phyloP scores from a whole-genome alignment of 2,329 filamentous ascomycete genomes.

The Phaeophleospora eucalypticola region DNA sequence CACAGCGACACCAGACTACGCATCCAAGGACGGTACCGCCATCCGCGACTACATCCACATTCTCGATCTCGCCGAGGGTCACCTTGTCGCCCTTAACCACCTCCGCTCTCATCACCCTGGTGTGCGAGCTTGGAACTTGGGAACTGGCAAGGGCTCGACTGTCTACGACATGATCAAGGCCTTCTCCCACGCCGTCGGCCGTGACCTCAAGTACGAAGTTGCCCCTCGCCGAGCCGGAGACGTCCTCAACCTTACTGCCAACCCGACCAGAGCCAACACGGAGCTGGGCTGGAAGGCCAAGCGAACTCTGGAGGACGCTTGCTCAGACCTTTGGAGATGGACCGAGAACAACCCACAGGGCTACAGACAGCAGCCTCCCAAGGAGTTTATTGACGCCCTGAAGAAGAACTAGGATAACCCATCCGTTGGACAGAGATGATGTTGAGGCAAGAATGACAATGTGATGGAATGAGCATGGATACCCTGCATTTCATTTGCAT shows the following conservation, averaged over 20 bases:
- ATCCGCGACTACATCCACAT: constrained; percentile 99
- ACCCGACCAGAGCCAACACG: constrained; percentile 78
- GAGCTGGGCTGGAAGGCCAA: constrained; percentile 93
- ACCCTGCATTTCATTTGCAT: not conserved
- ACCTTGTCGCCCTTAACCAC: constrained; percentile 85
- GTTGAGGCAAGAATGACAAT: no score
- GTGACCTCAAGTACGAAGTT: constrained; percentile 81
- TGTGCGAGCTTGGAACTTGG: constrained; percentile 93
- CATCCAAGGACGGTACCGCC: constrained; percentile 82
- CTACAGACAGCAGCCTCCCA: constrained; percentile 86
- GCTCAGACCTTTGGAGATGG: constrained; percentile 93
- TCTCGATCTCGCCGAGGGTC: constrained; percentile 79
- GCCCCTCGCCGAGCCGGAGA: constrained; percentile 79
- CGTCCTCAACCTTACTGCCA: constrained; percentile 90
- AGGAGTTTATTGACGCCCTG: constrained; percentile 64
- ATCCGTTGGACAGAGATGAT: not conserved
- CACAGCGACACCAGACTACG: constrained; percentile 63
- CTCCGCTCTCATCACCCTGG: constrained; percentile 80
- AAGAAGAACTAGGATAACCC: constrained; percentile 21
- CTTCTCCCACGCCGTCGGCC: constrained; percentile 82
- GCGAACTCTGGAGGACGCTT: constrained; percentile 85
- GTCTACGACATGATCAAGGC: constrained; percentile 97
- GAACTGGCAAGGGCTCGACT: constrained; percentile 88
- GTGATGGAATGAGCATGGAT: not conserved
- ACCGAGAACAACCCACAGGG: constrained; percentile 94